Base-by-base conservation (phyloP, 768 basidiomycete species). In the Trametes coccinea region DNA sequence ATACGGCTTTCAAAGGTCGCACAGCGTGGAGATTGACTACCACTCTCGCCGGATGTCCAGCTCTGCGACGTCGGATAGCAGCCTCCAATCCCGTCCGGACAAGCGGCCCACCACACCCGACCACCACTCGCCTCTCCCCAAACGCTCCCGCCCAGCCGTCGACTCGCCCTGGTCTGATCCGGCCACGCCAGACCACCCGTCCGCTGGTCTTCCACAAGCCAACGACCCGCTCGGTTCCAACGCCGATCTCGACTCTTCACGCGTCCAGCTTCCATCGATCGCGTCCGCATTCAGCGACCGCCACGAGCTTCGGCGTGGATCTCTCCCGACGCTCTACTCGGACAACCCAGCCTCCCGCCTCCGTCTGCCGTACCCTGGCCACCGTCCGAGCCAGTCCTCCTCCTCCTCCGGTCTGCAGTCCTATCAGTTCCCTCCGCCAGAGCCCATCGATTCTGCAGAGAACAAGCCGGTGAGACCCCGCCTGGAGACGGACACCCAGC, bases 241-340 rank as follows among this genome's bases (percentile, higher is more conserved):
- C 54, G 69, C 78, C 39, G 72, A 77, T 56, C 68, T 72, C 56
- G 81, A 81, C 69, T 69, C 63, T 67, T 80, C 82, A 58, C 78
- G 80, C 72, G 86, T 90, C 59, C 84, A 87, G 75, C 79, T 91
- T 16, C 89, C 89, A 16, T 88, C 88, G 69, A 88, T 90, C 66
- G 89, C 88, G 65, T 82, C 84, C 34, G 80, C 84, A 33, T 86
- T 90, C 63, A 84, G 86, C 71, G 87, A 87, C 71, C 77, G 79
- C 29, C 75, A 75, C 66, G 85, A 87, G 46, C 74, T 72, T 56
- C 84, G 89, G 57, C 84, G 88, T 47, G 77, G 85, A 3, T 88
- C 88, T 2, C 78, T 90, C 22, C 87, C 88, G 2, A 82, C 79
- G 52, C 77, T 88, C 47, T 75, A 79, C 70, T 78, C 84, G 17